phyloP scores from a whole-genome alignment of 2,329 filamentous ascomycete genomes.

The Diaporthe citriasiana region DNA sequence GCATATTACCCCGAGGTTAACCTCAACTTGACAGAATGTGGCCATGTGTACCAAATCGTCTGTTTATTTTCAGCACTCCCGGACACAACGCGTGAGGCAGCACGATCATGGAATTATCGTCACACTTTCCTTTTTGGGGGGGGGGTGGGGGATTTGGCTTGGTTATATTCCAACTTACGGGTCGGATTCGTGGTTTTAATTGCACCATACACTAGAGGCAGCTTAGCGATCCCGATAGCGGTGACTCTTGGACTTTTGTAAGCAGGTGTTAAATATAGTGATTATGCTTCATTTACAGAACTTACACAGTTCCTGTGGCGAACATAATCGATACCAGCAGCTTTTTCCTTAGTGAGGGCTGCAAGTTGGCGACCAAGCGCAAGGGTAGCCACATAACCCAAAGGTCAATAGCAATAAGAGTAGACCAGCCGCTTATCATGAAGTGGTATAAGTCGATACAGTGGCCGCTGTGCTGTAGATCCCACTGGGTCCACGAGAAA shows the following conservation, averaged over 20 bases:
- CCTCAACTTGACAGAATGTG: constrained; percentile 24
- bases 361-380: constrained; percentile 1
- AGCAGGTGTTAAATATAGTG: neutral
- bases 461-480: constrained; percentile 53
- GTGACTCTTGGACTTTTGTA: neutral
- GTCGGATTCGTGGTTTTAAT: constrained; percentile 14
- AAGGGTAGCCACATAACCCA: constrained; percentile 10
- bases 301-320: constrained; percentile 9
- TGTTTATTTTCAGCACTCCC: neutral
- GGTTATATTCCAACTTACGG: neutral
- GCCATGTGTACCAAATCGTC: constrained; percentile 17
- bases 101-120: too few species aligned
- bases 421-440: constrained; percentile 14
- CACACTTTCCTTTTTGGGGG: neutral
- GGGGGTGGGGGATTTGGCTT: neutral
- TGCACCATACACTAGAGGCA: neutral
- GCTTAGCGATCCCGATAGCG: neutral
- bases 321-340: constrained; percentile 28
- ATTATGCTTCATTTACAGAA: too few species aligned
- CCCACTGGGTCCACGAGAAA: constrained; percentile 69
- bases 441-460: constrained; percentile 5
- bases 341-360: constrained; percentile 16
- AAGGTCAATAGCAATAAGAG: constrained; percentile 9
- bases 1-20: constrained; percentile 29
- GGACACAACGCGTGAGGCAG: too few species aligned